Percentiles rank a stretch among this genome's conserved stretches.
Evolutionary conservation across 495 filamentous ascomycete genomes (phyloP).

Genomic region (Penicillium samsonianum): DNA sequence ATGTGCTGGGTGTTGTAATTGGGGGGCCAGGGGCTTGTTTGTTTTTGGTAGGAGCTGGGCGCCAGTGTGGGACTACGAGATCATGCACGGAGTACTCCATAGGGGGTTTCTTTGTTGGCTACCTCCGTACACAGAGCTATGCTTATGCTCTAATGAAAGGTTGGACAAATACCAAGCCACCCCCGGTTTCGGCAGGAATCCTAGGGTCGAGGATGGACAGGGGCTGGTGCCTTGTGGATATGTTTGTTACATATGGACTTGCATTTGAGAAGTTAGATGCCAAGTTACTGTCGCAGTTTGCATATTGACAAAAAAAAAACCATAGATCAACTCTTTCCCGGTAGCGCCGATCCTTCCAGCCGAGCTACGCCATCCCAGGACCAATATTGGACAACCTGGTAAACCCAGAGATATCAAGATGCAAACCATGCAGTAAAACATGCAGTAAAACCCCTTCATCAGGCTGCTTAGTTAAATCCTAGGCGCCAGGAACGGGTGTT

Average conservation of each 20-base stretch:
- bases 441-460: not conserved
- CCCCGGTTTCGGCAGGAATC: not conserved
- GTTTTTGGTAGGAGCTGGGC: constrained; percentile 1
- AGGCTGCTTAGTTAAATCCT: constrained; percentile 9
- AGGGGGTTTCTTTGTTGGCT: not conserved
- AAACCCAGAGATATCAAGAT: not conserved
- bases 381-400: not conserved
- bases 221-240: not conserved
- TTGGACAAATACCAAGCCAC: constrained; percentile 4
- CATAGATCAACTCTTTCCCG: not conserved
- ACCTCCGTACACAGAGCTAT: not conserved
- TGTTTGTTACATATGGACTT: not conserved
- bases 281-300: not conserved
- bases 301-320: constrained; percentile 1
- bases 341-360: not conserved
- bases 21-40: not conserved
- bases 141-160: not conserved
- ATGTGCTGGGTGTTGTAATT: not conserved
- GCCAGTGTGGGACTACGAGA: not conserved
- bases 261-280: not conserved
- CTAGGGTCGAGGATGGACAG: not conserved
- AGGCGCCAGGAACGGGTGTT: constrained; percentile 75
- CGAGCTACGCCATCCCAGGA: not conserved
- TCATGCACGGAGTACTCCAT: not conserved
- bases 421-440: no score